These are phyloP conservation scores for Mycena polygramma DNA, from an alignment of 768 basidiomycete genomes.

Conservation along the genomic window DNA sequence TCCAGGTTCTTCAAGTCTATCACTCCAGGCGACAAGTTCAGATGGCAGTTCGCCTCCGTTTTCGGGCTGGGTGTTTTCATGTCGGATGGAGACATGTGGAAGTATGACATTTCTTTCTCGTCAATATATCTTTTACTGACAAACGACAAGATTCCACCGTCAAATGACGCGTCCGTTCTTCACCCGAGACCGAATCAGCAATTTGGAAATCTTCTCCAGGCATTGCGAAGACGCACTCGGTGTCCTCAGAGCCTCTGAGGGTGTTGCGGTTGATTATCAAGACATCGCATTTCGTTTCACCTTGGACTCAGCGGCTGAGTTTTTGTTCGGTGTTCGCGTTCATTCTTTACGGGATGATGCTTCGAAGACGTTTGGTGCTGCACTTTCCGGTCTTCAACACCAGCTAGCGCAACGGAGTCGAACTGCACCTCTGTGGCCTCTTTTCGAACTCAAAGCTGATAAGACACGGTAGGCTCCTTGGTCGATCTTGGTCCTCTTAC, in stretches of 20 bases:
- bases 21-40: slow-evolving; percentile 9
- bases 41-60: slow-evolving; percentile 11
- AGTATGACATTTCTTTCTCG: neutral
- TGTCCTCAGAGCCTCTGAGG: slow-evolving; percentile 15
- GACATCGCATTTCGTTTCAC: slow-evolving; percentile 20
- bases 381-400: slow-evolving; percentile 7
- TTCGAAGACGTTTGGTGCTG: slow-evolving; percentile 12
- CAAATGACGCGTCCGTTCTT: slow-evolving; percentile 27
- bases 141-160: slow-evolving; percentile 16
- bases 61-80: slow-evolving; percentile 6
- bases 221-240: slow-evolving; percentile 18
- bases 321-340: slow-evolving; percentile 18
- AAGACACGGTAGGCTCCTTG: slow-evolving; percentile 3
- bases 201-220: slow-evolving; percentile 21
- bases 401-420: slow-evolving; percentile 11
- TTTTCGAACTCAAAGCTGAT: slow-evolving; percentile 4
- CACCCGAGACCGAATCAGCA: slow-evolving; percentile 7
- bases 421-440: slow-evolving; percentile 6
- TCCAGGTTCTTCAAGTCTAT: neutral
- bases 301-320: slow-evolving; percentile 19
- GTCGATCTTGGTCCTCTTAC: too few species aligned
- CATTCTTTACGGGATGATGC: slow-evolving; percentile 4
- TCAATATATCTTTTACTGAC: neutral
- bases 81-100: slow-evolving; percentile 18
- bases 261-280: slow-evolving; percentile 15